A percentile compares a stretch with the other conserved stretches of the same genome.
phyloP scores from a whole-genome alignment of 768 basidiomycete species.

The Pisolithus orientalis region DNA sequence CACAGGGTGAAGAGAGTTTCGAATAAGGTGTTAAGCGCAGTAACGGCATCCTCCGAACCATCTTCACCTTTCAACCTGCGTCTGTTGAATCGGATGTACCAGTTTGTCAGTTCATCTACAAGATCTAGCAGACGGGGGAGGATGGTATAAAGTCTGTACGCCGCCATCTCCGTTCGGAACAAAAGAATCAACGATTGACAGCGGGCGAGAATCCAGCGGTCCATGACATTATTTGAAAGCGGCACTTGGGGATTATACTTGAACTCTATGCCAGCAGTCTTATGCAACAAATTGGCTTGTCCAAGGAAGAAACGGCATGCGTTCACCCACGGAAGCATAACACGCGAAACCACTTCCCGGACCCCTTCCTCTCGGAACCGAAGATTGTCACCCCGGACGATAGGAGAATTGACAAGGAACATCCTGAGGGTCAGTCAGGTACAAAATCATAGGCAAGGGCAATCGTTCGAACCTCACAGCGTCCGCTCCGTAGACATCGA shows the following conservation, averaged over 20 bases:
- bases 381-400: constrained; percentile 95
- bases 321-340: constrained; percentile 96
- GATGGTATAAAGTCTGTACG: constrained; percentile 95
- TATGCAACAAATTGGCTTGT: constrained; percentile 84
- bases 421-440: constrained; percentile 46
- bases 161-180: constrained; percentile 92
- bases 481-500: constrained; percentile 91
- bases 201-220: constrained; percentile 96
- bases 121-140: constrained; percentile 91
- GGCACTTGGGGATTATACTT: constrained; percentile 83
- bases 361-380: constrained; percentile 98
- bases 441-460: not conserved
- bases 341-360: constrained; percentile 92
- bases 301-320: constrained; percentile 98
- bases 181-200: constrained; percentile 94
- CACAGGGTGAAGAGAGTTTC: constrained; percentile 93
- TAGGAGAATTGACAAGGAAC: constrained; percentile 98
- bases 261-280: constrained; percentile 71
- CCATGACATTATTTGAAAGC: constrained; percentile 91
- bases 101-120: constrained; percentile 95
- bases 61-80: constrained; percentile 93
- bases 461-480: constrained; percentile 63
- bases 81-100: constrained; percentile 99
- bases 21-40: constrained; percentile 92
- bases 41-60: constrained; percentile 77